A percentile compares a stretch with the other conserved stretches of the same genome.
Evolutionary conservation across 192 early-diverging fungal species (phyloP).

Genomic region (Umbelopsis isabellina): DNA sequence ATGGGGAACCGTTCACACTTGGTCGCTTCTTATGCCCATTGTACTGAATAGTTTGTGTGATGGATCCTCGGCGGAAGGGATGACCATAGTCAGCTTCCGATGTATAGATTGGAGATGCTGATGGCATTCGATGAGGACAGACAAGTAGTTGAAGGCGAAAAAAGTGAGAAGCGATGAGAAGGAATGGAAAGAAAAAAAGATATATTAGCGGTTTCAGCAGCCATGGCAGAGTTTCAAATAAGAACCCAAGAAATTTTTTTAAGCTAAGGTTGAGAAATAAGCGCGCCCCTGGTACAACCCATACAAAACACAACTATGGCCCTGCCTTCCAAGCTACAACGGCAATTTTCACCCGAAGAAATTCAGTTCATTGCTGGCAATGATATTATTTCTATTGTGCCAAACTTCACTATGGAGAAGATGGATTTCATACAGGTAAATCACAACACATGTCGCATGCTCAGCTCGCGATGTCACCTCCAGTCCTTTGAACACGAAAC

Average conservation of each 20-base stretch:
- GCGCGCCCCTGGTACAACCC: background rate
- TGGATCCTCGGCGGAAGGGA: slow-evolving; percentile 3
- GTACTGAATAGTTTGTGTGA: slow-evolving; percentile 7
- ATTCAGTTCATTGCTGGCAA: slow-evolving; percentile 87
- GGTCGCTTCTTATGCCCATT: slow-evolving; percentile 2
- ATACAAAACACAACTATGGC: slow-evolving; percentile 41
- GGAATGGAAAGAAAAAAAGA: slow-evolving; percentile 4
- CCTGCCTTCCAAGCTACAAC: slow-evolving; percentile 44
- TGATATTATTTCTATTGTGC: slow-evolving; percentile 75
- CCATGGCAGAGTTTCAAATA: slow-evolving; percentile 1
- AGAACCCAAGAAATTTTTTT: background rate
- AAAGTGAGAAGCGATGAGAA: background rate
- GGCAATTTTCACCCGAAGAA: slow-evolving; percentile 73
- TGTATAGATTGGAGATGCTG: slow-evolving; percentile 11
- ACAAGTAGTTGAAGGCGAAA: background rate
- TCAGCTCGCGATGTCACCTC: background rate
- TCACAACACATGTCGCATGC: background rate
- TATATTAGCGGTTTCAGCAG: background rate
- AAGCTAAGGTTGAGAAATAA: background rate
- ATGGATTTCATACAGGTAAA: slow-evolving; percentile 77
- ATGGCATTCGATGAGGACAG: background rate
- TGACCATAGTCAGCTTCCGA: slow-evolving; percentile 1
- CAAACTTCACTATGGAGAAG: slow-evolving; percentile 67
- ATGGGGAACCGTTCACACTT: background rate
- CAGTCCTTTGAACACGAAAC: slow-evolving; percentile 12